These are phyloP conservation scores for Mycosarcoma maydis DNA, from an alignment of 1,284 basidiomycete genomes.

Conservation along the genomic window DNA sequence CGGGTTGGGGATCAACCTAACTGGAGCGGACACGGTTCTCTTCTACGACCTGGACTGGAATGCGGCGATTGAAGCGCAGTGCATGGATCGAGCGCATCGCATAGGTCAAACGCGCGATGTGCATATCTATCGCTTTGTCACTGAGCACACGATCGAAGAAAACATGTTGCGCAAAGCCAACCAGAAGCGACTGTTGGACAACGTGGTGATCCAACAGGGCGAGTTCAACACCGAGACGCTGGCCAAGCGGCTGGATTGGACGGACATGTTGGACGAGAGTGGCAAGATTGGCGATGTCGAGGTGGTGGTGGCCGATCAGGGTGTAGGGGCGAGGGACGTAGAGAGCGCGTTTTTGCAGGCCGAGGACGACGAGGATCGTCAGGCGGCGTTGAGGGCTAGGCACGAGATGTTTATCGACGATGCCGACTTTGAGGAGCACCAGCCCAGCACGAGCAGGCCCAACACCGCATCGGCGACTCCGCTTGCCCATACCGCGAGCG, in stretches of 20 bases:
- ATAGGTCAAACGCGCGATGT: constrained; percentile 97
- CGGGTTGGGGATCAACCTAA: constrained; percentile 91
- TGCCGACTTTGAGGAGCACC: constrained; percentile 64
- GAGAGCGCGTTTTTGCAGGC: constrained; percentile 80
- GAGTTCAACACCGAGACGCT: constrained; percentile 75
- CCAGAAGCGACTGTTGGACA: constrained; percentile 90
- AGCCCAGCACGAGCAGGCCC: not conserved
- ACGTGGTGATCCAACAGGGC: constrained; percentile 90
- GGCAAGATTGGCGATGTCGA: constrained; percentile 59
- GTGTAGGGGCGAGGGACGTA: constrained; percentile 69
- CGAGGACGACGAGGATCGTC: constrained; percentile 86
- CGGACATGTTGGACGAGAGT: constrained; percentile 76
- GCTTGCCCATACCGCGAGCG: not conserved
- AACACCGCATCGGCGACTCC: not conserved
- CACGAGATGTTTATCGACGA: constrained; percentile 84
- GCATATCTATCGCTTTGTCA: constrained; percentile 95
- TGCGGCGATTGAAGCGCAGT: constrained; percentile 95
- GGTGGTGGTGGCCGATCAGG: constrained; percentile 59
- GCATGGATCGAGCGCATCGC: constrained; percentile 92
- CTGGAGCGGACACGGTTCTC: constrained; percentile 95
- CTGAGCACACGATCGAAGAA: constrained; percentile 91
- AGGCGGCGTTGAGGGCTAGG: constrained; percentile 80
- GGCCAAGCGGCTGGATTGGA: constrained; percentile 75
- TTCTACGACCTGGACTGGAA: constrained; percentile 99
- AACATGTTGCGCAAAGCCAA: constrained; percentile 95